Evolutionary conservation across 2,329 filamentous ascomycete species (phyloP), one percentile per base, ranked within the genome.

Genomic region (Xenoacremonium recifei): DNA sequence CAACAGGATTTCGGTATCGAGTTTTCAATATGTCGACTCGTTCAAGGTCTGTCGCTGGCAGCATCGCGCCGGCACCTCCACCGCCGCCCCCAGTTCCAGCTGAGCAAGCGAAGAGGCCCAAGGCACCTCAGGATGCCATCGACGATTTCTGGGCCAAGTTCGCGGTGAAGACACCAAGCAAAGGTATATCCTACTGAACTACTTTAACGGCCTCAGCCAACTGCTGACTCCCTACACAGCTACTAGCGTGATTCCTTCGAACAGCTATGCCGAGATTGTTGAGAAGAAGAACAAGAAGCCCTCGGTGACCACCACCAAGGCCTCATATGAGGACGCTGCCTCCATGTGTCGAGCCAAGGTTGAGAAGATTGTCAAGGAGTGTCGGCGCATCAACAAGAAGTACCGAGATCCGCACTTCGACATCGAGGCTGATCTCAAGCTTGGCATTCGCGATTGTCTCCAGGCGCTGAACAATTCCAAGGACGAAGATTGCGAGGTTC

Each of bases 381-480:
- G 89, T 61, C 75, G 81, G 17, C 77, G 87, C 7, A 72, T 89
- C 43, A 95, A 95, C 64, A 85, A 89, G 57, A 92, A 89, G 64
- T 96, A 95, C 60, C 79, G 85, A 13, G 89, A 95, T 59, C 80
- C 84, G n/a, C 82, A 93, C 62, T 95, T 95, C 59, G 86, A 95
- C 60, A 81, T 95, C 38, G 89, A 93, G 59, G 71, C 79, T 27
- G 87, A 91, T 61, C 72, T 90, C 48, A 86, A 88, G 65, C 70
- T 71, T 27, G 66, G 68, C n/a, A 64, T 60, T 5, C 67, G 69
- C 31, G 73, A 80, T 54, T 79, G 73, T 21, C 66, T 79, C 18
- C 63, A 72, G 44, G 68, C 68, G 25, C 67, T 74, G 16, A 58
- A 60, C 53, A 70, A 74, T 53, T 33, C 60, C 53, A 70, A 74